A percentile compares a stretch with the other conserved stretches of the same genome.
These are phyloP conservation scores for Phytopythium litorale DNA, from an alignment of 352 stramenopile species.

Conservation along the genomic window DNA sequence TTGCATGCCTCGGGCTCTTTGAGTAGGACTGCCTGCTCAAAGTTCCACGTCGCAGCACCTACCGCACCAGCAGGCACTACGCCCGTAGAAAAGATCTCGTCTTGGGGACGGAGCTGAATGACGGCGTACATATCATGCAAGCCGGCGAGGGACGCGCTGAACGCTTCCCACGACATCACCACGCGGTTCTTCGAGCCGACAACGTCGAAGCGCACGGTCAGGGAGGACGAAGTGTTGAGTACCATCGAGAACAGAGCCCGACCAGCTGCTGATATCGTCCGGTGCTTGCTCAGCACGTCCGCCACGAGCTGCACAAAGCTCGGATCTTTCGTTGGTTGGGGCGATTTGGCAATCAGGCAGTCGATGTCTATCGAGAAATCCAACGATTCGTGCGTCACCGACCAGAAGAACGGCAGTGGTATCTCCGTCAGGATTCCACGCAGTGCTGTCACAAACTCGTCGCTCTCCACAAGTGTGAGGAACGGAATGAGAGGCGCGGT, in stretches of 20 bases:
- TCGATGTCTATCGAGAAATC: conserved; percentile 61
- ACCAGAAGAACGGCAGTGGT: conserved; percentile 65
- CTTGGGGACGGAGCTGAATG: conserved; percentile 64
- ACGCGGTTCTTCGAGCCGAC: conserved; percentile 48
- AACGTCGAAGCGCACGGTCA: conserved; percentile 58
- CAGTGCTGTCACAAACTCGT: conserved; percentile 41
- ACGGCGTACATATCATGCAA: conserved; percentile 63
- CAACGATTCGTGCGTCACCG: conserved; percentile 39
- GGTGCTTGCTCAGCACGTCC: conserved; percentile 25
- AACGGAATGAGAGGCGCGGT: conserved; percentile 9
- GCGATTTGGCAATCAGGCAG: conserved; percentile 20
- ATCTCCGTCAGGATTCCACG: conserved; percentile 34
- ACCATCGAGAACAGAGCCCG: conserved; percentile 43
- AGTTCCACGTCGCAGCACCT: conserved; percentile 60
- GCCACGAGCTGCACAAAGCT: conserved; percentile 63
- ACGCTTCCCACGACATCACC: conserved; percentile 47
- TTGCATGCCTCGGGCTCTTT: conserved; percentile 45
- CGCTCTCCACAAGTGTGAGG: conserved; percentile 53
- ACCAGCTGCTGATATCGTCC: conserved; percentile 16
- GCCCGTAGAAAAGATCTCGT: conserved; percentile 47
- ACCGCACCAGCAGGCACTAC: conserved; percentile 43
- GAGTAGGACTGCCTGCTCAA: conserved; percentile 40
- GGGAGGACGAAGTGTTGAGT: conserved; percentile 46
- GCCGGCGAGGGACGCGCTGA: conserved; percentile 53
- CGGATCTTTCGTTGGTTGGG: conserved; percentile 23